Base-by-base conservation (phyloP, 306 rosid genomes). In the Citrullus colocynthis region DNA sequence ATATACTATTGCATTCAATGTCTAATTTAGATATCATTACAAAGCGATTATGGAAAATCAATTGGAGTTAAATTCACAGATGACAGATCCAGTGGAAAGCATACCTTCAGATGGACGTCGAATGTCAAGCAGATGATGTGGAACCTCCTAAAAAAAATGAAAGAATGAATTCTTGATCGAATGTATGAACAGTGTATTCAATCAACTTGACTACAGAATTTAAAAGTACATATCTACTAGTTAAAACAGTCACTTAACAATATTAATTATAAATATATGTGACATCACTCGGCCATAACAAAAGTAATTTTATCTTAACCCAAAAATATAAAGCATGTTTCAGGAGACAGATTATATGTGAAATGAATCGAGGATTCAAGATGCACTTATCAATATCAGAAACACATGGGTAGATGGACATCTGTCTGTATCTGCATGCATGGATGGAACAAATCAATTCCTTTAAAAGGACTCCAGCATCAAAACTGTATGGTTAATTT, bases 41-140 rank as follows among this genome's bases (percentile, higher is more conserved):
- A 30, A 49, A 72, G 60, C 2, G 59, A 9, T 11, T 9, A 28
- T 28, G 20, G 41, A 30, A 77, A 30, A 57, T 60, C 1, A 16
- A 32, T 30, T 21, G 63, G 49, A 49, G 71, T 37, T 72, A 52
- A 75, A 76, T 77, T 48, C 77, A 51, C 30, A 77, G 70, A 64
- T 76, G 77, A 59, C n/a, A 77, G 70, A 64, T 73, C 77, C 79
- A 80, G 65, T 78, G 56, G 61, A 67, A 57, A 82, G 80, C 90
- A 85, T 71, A 92, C 99, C 97, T 89, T 89, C 93, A 58, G 88
- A 86, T 61, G 99, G 96, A 65, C 90, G 88, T 79, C 87, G 80
- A 74, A 92, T 86, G 84, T 90, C 97, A 80, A 95, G 52, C 67
- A 90, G 90, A 85, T 95, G 97, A 85, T 95, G 99, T 0, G 89